Percentiles rank a stretch among this genome's conserved stretches.
phyloP scores from a whole-genome alignment of 139 green algal species.

The Ostreobium quekettii region DNA sequence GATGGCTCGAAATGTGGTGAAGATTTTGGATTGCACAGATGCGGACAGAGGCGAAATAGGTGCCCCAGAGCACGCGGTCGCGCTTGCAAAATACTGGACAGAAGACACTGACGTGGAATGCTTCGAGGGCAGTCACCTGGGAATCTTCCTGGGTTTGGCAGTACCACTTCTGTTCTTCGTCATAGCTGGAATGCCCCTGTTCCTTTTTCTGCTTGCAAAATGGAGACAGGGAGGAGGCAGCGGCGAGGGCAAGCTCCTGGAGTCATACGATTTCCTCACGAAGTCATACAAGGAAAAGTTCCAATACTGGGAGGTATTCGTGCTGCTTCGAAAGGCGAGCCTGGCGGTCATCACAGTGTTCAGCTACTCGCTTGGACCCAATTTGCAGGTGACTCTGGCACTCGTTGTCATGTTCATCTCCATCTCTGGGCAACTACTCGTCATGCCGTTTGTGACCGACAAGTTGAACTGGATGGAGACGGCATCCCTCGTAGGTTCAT shows the following conservation, averaged over 20 bases:
- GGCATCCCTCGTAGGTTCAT: conserved; percentile 4
- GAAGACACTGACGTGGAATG: conserved; percentile 19
- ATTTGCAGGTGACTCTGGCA: conserved; percentile 5
- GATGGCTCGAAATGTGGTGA: neutral
- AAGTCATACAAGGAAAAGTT: conserved; percentile 10
- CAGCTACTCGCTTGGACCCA: conserved; percentile 13
- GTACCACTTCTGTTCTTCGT: neutral
- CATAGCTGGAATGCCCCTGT: too few species aligned
- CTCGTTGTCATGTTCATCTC: conserved; percentile 1
- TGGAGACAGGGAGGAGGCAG: too few species aligned
- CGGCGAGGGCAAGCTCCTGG: neutral
- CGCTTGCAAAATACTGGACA: conserved; percentile 3
- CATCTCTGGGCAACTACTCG: conserved; percentile 2
- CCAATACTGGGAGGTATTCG: conserved; percentile 7
- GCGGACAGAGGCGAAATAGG: neutral
- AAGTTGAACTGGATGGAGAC: conserved; percentile 4
- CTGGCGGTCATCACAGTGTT: conserved; percentile 6
- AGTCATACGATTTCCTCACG: neutral
- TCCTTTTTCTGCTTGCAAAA: too few species aligned
- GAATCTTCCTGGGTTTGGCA: neutral
- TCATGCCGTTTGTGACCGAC: neutral
- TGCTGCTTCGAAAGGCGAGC: neutral
- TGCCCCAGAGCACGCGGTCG: neutral
- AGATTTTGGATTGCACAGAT: conserved; percentile 1
- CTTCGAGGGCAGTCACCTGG: conserved; percentile 13